Conservation (phyloP, 352 stramenopile genomes). For the Lagenidium sp. region DNA sequence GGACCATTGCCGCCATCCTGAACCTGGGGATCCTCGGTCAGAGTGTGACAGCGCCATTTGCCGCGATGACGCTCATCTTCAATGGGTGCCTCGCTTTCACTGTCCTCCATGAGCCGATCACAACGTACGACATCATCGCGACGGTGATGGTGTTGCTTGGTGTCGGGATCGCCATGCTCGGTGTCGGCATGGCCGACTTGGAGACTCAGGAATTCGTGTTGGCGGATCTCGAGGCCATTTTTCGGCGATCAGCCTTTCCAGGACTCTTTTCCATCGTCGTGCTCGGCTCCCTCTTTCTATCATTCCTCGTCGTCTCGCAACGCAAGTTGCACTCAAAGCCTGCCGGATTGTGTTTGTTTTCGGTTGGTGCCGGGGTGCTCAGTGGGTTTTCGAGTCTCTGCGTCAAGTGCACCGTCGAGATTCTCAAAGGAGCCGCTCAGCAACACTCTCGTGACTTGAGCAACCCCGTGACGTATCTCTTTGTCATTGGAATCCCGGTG, state of each 20-base stretch:
- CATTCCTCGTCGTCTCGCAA: constrained; percentile 9
- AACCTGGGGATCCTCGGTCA: constrained; percentile 30
- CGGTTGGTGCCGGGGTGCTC: constrained; percentile 20
- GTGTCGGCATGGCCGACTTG: constrained; percentile 15
- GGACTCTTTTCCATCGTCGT: constrained; percentile 16
- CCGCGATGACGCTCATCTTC: constrained; percentile 28
- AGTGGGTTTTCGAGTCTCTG: constrained; percentile 29
- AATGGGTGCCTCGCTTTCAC: constrained; percentile 21
- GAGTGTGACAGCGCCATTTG: constrained; percentile 26
- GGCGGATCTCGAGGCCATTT: constrained; percentile 13
- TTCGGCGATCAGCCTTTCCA: constrained; percentile 15
- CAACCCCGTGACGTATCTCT: constrained; percentile 15
- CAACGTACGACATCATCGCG: constrained; percentile 19
- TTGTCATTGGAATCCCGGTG: constrained; percentile 16
- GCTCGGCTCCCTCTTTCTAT: constrained; percentile 6
- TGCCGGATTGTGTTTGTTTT: constrained; percentile 17
- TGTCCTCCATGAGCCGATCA: constrained; percentile 21
- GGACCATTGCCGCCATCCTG: constrained; percentile 21
- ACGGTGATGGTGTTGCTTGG: constrained; percentile 23
- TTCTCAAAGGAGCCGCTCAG: constrained; percentile 14
- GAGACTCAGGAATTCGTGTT: constrained; percentile 13
- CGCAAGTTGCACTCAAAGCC: constrained; percentile 4
- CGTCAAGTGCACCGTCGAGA: constrained; percentile 26
- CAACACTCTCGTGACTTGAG: constrained; percentile 13
- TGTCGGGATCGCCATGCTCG: constrained; percentile 20